Evolutionary conservation across 441 rosid genomes (phyloP), one percentile per base, ranked within the genome.

Genomic region (Lepidium campestre): DNA sequence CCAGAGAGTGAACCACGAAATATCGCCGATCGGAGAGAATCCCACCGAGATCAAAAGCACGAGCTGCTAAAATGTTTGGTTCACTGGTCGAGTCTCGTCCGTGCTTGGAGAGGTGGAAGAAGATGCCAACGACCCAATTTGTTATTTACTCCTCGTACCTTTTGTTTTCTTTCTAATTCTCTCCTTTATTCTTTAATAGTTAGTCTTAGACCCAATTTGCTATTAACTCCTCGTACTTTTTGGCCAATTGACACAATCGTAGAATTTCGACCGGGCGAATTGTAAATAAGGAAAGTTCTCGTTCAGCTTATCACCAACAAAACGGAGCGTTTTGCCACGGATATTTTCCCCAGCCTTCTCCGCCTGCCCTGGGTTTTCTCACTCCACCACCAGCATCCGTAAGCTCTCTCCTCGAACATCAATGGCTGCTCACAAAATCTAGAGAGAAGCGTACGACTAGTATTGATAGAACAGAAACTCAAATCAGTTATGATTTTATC

Each of bases 401-500:
- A 25, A 45, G 50, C 57, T 34, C 44, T 9, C 55, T 18, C 34
- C 34, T 59, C 44, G n/a, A 37, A 52, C 67, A 29, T 68, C 48
- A 27, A 74, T 74, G 81, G 65, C 74, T 32, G 45, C 34, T 62
- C 62, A 19, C 42, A 46, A 46, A 56, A 52, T 34, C 35, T 74
- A 70, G 54, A 42, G 68, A 32, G 37, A 57, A 48, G 7, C 12
- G 10, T 12, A 44, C 42, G 4, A 54, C 23, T 19, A 9, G 7
- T 45, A 44, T 22, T 6, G 3, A 37, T 34, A 19, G 5, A 54
- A 19, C 46, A 56, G 37, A 22, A 41, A 25, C 23, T 25, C n/a
- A n/a, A 12, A 48, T 20, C 9, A 70, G 62, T 32, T 17, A 84
- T 84, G 90, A 68, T 44, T 40, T n/a, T 81, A 22, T 39, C 79